A percentile compares a stretch with the other conserved stretches of the same genome.
phyloP scores from a whole-genome alignment of 2,329 filamentous ascomycete species.

The Aspergillus texensis region DNA sequence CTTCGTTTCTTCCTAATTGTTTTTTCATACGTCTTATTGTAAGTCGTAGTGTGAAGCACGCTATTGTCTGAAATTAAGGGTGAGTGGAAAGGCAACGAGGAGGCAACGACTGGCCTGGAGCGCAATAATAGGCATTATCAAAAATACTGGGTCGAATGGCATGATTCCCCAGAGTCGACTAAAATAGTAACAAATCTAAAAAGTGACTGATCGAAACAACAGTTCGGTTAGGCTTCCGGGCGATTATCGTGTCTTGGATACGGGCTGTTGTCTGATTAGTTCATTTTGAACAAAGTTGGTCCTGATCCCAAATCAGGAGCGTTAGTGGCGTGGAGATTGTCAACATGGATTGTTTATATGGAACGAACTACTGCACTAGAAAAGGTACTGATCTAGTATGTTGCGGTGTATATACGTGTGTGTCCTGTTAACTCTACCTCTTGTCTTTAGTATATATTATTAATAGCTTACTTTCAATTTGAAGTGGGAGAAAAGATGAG shows the following conservation, averaged over 20 bases:
- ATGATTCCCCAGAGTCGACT: background rate
- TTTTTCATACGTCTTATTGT: background rate
- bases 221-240: background rate
- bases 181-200: constrained; percentile 2
- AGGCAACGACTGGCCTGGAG: background rate
- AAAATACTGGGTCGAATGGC: background rate
- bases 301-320: background rate
- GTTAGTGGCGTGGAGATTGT: background rate
- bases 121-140: background rate
- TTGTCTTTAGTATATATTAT: background rate
- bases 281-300: background rate
- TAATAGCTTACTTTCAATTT: background rate
- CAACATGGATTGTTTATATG: background rate
- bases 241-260: background rate
- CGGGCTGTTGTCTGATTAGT: background rate
- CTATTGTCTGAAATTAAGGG: background rate
- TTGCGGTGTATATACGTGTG: no score
- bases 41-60: background rate
- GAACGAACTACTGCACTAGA: constrained; percentile 1
- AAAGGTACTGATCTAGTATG: background rate
- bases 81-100: background rate
- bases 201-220: constrained; percentile 3
- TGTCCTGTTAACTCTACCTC: background rate
- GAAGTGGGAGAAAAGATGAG: background rate
- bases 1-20: background rate